These are phyloP conservation scores for Emericellopsis atlantica DNA, from an alignment of 2,329 filamentous ascomycete species.

Conservation along the genomic window DNA sequence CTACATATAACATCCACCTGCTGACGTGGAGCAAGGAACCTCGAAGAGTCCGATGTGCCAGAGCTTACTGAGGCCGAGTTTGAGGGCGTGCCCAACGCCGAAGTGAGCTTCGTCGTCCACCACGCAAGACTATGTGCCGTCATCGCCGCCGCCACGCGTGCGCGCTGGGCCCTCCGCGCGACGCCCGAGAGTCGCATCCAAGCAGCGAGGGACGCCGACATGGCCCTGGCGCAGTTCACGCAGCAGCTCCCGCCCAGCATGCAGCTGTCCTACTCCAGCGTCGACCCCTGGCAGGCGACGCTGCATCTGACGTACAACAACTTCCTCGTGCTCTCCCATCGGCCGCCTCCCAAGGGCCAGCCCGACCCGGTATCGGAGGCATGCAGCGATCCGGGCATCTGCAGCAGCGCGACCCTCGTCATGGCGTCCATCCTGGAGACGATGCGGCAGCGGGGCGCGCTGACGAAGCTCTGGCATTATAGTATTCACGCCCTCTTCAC, in stretches of 20 bases:
- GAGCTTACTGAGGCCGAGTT: conserved; percentile 30
- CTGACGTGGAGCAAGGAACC: conserved; percentile 14
- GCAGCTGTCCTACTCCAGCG: conserved; percentile 8
- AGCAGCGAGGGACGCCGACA: conserved; percentile 15
- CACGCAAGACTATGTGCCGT: conserved; percentile 36
- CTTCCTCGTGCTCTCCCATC: conserved; percentile 19
- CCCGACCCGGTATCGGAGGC: conserved; percentile 3
- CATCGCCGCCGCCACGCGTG: conserved; percentile 23
- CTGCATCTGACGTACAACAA: conserved; percentile 21
- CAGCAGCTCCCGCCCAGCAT: conserved; percentile 13
- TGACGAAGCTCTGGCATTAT: conserved; percentile 14
- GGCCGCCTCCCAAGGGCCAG: conserved; percentile 9
- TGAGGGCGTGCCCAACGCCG: conserved; percentile 23
- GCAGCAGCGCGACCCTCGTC: conserved; percentile 13
- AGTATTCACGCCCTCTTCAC: conserved; percentile 17
- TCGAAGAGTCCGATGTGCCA: conserved; percentile 37
- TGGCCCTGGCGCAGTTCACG: conserved; percentile 16
- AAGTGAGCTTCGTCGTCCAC: conserved; percentile 29
- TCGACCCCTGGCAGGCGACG: conserved; percentile 14
- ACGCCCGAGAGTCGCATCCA: conserved; percentile 9
- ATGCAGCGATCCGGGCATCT: conserved; percentile 14
- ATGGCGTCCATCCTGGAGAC: conserved; percentile 17
- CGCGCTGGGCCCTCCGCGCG: conserved; percentile 3
- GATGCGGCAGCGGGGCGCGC: conserved; percentile 8
- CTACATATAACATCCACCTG: neutral